These are phyloP conservation scores for Lojkania enalia DNA, from an alignment of 2,329 filamentous ascomycete species.

Conservation along the genomic window DNA sequence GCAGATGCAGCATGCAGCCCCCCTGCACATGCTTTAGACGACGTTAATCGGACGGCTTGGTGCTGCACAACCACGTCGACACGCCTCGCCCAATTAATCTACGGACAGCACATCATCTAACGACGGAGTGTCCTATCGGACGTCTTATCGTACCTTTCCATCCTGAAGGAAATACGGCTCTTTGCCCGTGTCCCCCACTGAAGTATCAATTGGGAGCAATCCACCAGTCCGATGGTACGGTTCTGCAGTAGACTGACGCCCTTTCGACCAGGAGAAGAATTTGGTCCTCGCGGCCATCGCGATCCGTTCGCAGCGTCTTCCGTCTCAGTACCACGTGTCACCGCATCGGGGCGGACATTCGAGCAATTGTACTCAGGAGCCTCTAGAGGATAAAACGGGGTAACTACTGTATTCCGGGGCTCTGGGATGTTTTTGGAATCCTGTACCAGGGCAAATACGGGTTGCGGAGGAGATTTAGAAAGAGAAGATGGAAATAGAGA, in stretches of 20 bases:
- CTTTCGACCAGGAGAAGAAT: slow-evolving; percentile 51
- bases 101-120: slow-evolving; percentile 34
- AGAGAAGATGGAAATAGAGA: too few species aligned
- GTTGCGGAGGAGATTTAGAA: too few species aligned
- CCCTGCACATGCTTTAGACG: slow-evolving; percentile 28
- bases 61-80: slow-evolving; percentile 39
- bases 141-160: slow-evolving; percentile 37
- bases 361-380: too few species aligned
- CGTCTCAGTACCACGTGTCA: too few species aligned
- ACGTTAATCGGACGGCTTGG: slow-evolving; percentile 20
- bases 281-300: slow-evolving; percentile 47
- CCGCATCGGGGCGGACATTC: slow-evolving; percentile 1
- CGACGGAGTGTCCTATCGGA: slow-evolving; percentile 22
- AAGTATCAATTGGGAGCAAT: slow-evolving; percentile 42
- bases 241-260: slow-evolving; percentile 41
- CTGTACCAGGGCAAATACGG: too few species aligned
- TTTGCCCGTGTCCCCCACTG: slow-evolving; percentile 17
- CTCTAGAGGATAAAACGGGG: too few species aligned
- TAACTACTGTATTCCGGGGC: too few species aligned
- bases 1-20: slow-evolving; percentile 26
- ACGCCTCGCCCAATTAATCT: slow-evolving; percentile 25
- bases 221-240: slow-evolving; percentile 43
- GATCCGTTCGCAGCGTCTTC: slow-evolving; percentile 3
- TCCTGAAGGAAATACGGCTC: slow-evolving; percentile 17
- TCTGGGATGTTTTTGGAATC: too few species aligned